A percentile compares a stretch with the other conserved stretches of the same genome.
phyloP scores from a whole-genome alignment of 768 basidiomycete species.

The Rhodocollybia butyracea region DNA sequence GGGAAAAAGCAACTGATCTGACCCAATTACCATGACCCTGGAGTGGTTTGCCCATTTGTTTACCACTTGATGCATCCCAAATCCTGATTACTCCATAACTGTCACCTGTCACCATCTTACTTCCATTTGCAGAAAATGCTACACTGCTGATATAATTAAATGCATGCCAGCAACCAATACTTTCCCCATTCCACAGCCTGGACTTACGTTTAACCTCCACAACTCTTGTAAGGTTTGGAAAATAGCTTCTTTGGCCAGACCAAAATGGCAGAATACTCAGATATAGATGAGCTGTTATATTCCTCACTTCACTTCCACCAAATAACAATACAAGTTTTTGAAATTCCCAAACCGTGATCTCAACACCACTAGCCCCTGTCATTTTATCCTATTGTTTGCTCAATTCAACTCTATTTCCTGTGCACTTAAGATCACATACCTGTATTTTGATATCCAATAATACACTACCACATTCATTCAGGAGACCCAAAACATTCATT shows the following conservation, averaged over 20 bases:
- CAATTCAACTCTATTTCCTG: neutral
- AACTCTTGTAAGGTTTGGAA: neutral
- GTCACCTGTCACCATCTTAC: neutral
- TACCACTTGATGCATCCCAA: neutral
- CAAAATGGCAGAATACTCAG: conserved; percentile 2
- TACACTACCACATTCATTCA: neutral
- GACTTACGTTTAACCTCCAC: neutral
- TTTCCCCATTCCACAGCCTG: neutral
- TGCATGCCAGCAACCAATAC: neutral
- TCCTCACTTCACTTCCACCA: neutral
- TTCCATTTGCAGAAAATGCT: neutral
- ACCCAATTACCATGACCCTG: too few relatives aligned
- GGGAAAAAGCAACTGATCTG: too few relatives aligned
- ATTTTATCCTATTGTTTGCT: neutral
- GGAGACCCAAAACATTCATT: neutral
- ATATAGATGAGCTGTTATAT: conserved; percentile 4
- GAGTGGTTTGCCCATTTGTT: too few relatives aligned
- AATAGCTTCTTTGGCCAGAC: neutral
- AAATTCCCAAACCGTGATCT: neutral
- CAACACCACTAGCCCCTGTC: neutral
- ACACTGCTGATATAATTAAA: neutral
- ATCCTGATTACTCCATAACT: neutral
- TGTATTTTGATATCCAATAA: neutral
- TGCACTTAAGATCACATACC: neutral
- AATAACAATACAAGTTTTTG: neutral